These are phyloP conservation scores for Kazachstania martiniae DNA, from an alignment of 805 yeast species.

Conservation along the genomic window DNA sequence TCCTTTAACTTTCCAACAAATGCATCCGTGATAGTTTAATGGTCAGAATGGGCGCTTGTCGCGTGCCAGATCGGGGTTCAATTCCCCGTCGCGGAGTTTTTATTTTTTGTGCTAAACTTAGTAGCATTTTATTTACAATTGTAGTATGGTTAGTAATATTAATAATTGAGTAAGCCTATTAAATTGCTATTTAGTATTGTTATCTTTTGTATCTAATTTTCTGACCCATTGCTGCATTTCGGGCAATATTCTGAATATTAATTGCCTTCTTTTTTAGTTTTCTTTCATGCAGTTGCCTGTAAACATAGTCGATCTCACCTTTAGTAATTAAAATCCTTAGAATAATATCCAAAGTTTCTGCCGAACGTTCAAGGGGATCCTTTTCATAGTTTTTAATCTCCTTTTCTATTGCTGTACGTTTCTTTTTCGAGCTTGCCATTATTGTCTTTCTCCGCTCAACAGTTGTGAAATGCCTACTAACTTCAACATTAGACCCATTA, in stretches of 20 bases:
- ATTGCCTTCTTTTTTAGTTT: conserved; percentile 34
- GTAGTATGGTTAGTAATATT: not conserved
- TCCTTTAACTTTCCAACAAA: too few species aligned
- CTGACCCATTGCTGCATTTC: conserved; percentile 16
- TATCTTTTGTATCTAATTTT: conserved; percentile 7
- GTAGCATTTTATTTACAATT: not conserved
- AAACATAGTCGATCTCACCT: conserved; percentile 50
- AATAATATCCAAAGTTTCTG: conserved; percentile 53
- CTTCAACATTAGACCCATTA: conserved; percentile 8
- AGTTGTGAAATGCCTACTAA: conserved; percentile 33
- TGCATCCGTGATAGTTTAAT: conserved; percentile 13
- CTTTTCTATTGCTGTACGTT: conserved; percentile 6
- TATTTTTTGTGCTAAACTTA: conserved; percentile 1
- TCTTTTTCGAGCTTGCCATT: conserved; percentile 53
- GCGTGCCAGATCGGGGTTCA: conserved; percentile 19
- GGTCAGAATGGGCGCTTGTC: conserved; percentile 18
- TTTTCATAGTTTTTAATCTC: conserved; percentile 35
- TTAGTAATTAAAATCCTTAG: conserved; percentile 60
- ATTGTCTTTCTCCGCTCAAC: conserved; percentile 57
- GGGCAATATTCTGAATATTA: conserved; percentile 24
- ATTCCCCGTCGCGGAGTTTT: conserved; percentile 17
- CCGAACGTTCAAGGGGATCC: conserved; percentile 31
- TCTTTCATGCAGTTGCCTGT: conserved; percentile 48
- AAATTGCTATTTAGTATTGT: too few species aligned
- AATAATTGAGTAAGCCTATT: too few species aligned